Conservation (phyloP, 139 green algal genomes). For the Micromonas pusilla region DNA sequence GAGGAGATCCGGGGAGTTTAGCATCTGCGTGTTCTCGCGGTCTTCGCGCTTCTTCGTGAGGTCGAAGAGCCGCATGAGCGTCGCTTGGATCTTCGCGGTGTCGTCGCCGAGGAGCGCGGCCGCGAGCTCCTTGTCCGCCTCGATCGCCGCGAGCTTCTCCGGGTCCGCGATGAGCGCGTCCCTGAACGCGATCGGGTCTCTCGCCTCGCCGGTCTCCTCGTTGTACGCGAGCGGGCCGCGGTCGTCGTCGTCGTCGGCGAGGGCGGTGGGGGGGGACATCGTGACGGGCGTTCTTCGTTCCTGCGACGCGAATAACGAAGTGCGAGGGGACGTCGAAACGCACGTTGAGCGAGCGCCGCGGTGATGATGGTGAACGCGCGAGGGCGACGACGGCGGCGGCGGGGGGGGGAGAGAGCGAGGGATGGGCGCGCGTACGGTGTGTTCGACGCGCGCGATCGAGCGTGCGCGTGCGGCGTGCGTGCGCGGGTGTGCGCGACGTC, state of each 20-base stretch:
- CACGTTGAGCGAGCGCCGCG: no score
- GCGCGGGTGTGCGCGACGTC: no score
- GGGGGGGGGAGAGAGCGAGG: no score
- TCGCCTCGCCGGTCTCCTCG: constrained; percentile 13
- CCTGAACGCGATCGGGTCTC: constrained; percentile 23
- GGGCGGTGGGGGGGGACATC: neutral
- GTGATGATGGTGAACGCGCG: no score
- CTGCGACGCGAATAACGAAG: no score
- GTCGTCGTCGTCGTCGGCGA: neutral
- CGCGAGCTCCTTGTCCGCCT: constrained; percentile 27
- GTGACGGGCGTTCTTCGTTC: no score
- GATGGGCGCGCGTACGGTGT: constrained; percentile 2
- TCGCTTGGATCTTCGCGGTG: constrained; percentile 18
- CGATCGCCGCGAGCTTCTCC: constrained; percentile 13
- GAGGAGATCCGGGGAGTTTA: constrained; percentile 24
- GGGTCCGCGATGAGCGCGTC: neutral
- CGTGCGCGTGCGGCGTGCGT: no score
- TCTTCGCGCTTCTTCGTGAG: constrained; percentile 10
- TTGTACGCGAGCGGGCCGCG: neutral
- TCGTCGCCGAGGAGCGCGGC: constrained; percentile 26
- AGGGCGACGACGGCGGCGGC: no score
- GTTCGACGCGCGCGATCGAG: neutral
- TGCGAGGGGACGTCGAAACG: no score
- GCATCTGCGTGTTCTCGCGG: neutral
- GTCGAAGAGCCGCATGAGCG: constrained; percentile 5